Conservation (phyloP, 306 rosid species). For the Acmispon strigosus region DNA sequence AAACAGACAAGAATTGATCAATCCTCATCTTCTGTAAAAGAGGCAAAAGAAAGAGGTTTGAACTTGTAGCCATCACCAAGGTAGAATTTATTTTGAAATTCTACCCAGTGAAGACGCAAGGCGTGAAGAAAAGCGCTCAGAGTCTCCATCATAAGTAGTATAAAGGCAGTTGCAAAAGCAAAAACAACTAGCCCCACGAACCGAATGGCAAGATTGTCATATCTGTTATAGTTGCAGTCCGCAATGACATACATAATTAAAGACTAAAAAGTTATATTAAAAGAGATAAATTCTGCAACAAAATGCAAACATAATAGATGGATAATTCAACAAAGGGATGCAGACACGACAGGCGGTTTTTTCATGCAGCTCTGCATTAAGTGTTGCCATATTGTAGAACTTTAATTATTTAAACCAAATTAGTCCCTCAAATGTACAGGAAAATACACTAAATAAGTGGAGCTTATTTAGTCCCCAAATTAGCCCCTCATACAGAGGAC, state of each 20-base stretch:
- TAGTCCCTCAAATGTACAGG: too few relatives aligned
- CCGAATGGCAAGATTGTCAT: constrained; percentile 64
- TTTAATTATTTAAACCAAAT: too few relatives aligned
- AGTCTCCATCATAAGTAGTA: constrained; percentile 91
- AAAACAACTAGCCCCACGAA: constrained; percentile 72
- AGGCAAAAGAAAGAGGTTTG: constrained; percentile 70
- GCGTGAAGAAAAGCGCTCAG: constrained; percentile 76
- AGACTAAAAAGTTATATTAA: too few relatives aligned
- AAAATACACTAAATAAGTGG: too few relatives aligned
- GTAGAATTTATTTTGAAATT: constrained; percentile 85
- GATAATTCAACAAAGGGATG: too few relatives aligned
- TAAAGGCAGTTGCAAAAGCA: constrained; percentile 93
- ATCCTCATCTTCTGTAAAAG: constrained; percentile 62
- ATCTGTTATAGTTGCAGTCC: constrained; percentile 43
- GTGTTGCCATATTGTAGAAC: too few relatives aligned
- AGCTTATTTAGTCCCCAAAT: too few relatives aligned
- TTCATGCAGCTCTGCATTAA: too few relatives aligned
- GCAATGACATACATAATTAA: neutral
- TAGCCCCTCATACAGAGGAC: too few relatives aligned
- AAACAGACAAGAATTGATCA: constrained; percentile 25
- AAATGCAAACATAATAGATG: too few relatives aligned
- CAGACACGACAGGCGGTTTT: too few relatives aligned
- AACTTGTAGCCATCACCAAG: constrained; percentile 84
- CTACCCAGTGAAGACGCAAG: constrained; percentile 94
- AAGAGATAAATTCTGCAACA: too few relatives aligned